phyloP scores from a whole-genome alignment of 2,329 filamentous ascomycete genomes.

The Diaporthe citrichinensis region DNA sequence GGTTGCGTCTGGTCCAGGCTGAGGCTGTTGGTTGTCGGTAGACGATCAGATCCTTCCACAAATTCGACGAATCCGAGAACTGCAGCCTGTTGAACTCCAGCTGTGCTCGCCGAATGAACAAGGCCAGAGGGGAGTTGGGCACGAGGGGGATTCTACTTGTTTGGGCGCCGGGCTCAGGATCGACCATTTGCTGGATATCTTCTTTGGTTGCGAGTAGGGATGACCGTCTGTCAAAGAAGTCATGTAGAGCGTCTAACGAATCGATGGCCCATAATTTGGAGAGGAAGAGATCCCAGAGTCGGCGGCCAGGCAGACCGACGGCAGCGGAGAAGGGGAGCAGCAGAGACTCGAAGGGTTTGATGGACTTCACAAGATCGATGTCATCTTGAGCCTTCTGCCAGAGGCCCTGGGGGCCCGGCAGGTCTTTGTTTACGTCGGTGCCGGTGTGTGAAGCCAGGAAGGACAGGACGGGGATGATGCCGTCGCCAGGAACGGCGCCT shows the following conservation, averaged over 20 bases:
- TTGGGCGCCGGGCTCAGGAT: constrained; percentile 62
- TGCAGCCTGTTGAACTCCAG: constrained; percentile 85
- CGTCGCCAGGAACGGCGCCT: constrained; percentile 62
- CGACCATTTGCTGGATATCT: constrained; percentile 69
- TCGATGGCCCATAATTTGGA: constrained; percentile 86
- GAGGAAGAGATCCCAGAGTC: constrained; percentile 90
- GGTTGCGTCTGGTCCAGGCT: constrained; percentile 74
- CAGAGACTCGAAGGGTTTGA: constrained; percentile 72
- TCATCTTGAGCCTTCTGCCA: constrained; percentile 66
- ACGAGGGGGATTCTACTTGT: constrained; percentile 73
- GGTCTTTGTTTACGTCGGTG: constrained; percentile 51
- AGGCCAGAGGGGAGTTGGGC: constrained; percentile 83
- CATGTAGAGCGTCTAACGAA: constrained; percentile 84
- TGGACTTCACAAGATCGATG: constrained; percentile 66
- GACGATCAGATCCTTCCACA: constrained; percentile 87
- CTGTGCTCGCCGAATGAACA: constrained; percentile 81
- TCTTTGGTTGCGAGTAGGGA: constrained; percentile 73
- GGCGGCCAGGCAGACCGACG: constrained; percentile 77
- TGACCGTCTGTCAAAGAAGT: constrained; percentile 76
- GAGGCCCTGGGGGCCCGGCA: constrained; percentile 47
- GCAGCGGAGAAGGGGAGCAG: constrained; percentile 66
- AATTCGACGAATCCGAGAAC: constrained; percentile 81
- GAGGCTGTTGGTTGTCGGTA: constrained; percentile 83
- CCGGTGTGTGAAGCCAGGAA: constrained; percentile 59
- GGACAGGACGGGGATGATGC: constrained; percentile 58